Evolutionary conservation across 306 rosid species (phyloP), one percentile per base, ranked within the genome.

Genomic region (Myrica gale): DNA sequence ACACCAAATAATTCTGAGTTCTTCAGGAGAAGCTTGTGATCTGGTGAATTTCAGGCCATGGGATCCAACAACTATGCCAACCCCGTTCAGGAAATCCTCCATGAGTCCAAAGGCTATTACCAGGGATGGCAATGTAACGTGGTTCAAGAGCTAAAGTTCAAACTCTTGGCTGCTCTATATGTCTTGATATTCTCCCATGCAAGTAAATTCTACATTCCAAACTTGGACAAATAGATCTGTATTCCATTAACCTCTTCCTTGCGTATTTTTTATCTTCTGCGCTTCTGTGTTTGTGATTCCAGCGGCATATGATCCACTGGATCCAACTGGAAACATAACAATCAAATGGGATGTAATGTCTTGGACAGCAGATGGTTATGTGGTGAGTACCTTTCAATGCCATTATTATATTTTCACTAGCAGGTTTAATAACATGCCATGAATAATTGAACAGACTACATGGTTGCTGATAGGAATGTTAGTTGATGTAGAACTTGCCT

Each of bases 311-410:
- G 95, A 90, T 79, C 88, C 95, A 17, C 69, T 81, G 85, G 93
- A 89, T 86, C 93, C 93, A 37, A 78, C 83, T 9, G 93, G 93
- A 69, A 89, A 86, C 41, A 88, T 89, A 70, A 89, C 92, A 41
- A 80, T 89, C 72, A 89, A 89, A 86, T 89, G 92, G 92, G 92
- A 89, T 86, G 79, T 86, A 47, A 84, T 82, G 87, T 84, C 88
- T 6, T 89, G 92, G 92, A 89, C 92, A 52, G 61, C 88, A 67
- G 90, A 88, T 80, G 92, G 92, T 61, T 86, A 88, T 82, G 71
- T 88, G 87, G 92, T 88, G 76, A 66, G 79, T 21, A 43, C n/a
- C 4, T 10, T 4, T 17, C 70, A 17, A 65, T 9, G n/a, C 42
- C 21, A 42, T 39, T 17, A 8, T 4, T 42, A 2, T 65, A 15